Conservation (phyloP, 805 yeast genomes). For the Cyberlindnera petersonii region DNA sequence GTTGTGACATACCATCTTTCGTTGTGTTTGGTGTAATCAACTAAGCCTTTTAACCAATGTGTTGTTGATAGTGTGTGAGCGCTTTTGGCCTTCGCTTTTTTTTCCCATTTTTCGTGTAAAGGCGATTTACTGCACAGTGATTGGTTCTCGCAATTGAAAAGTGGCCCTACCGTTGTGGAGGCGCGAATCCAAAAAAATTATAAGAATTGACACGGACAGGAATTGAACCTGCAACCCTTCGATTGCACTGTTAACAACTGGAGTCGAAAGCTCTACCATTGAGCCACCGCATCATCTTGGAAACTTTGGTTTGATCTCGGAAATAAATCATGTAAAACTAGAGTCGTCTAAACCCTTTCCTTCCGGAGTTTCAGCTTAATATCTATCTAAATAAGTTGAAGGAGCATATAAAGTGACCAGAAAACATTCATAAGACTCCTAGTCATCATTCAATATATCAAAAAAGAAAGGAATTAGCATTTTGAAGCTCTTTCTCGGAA, state of each 20-base stretch:
- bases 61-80: neutral
- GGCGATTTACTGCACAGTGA: constrained; percentile 15
- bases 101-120: constrained; percentile 11
- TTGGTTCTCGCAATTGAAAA: constrained; percentile 5
- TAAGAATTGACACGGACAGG: constrained; percentile 70
- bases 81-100: constrained; percentile 4
- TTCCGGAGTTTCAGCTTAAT: no score
- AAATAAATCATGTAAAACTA: no score
- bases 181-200: constrained; percentile 12
- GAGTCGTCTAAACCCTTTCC: no score
- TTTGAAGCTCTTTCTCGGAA: no score
- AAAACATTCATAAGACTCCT: no score
- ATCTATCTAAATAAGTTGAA: no score
- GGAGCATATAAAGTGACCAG: no score
- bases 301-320: constrained; percentile 1
- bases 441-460: no score
- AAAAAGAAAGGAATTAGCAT: no score
- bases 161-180: neutral
- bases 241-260: constrained; percentile 50
- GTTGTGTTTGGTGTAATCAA: constrained; percentile 3
- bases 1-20: constrained; percentile 9
- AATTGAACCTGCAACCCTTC: constrained; percentile 85
- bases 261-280: constrained; percentile 79
- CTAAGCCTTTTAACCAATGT: neutral
- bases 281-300: constrained; percentile 64